Evolutionary conservation across 225 moss, liverwort and hornwort genomes (phyloP), one percentile per base, ranked within the genome.

Genomic region (Climacium dendroides): DNA sequence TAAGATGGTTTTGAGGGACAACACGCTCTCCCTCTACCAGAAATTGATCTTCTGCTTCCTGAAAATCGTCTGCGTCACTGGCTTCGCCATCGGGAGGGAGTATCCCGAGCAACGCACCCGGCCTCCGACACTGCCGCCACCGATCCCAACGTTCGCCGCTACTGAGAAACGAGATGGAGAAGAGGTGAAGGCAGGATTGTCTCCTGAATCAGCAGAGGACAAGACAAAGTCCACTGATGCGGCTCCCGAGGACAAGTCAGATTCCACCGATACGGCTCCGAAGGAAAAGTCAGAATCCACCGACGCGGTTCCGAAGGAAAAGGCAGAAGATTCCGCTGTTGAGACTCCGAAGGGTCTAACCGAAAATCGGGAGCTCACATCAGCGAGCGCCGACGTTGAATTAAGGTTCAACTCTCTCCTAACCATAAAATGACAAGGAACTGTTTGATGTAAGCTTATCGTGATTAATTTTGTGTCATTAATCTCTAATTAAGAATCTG

Each of bases 51-150:
- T 90, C 87, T 91, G 92, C 87, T 71, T 92, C 43, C 65, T 94
- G 71, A 94, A 94, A 74, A 94, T 94, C 57, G 62, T 94, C 18
- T 90, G 92, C 74, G 94, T 94, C 47, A 91, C 88, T 78, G 94
- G 94, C 52, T 94, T 94, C 66, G 89, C 90, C 32, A n/a, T 94
- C 5, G 92, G 94, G 59, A 90, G 94, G 80, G 90, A 89, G 87
- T 41, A 43, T 81, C 94, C 94, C 20, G 94, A 94, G 89, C 76
- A 91, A 66, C 91, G 94, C 43, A 91, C 84, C 16, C 87, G 87
- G n/a, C 64, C 85, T 59, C 92, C 94, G 24, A 88, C 86, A 80
- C 88, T 93, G 64, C 92, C 91, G 62, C 92, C 92, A 26, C 88
- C 92, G 77, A 90, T 92, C 58, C 91, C 90, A 23, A 87, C 80